A percentile compares a stretch with the other conserved stretches of the same genome.
Evolutionary conservation across 139 green algal genomes (phyloP).

Genomic region (Tetradesmus lagerheimii): DNA sequence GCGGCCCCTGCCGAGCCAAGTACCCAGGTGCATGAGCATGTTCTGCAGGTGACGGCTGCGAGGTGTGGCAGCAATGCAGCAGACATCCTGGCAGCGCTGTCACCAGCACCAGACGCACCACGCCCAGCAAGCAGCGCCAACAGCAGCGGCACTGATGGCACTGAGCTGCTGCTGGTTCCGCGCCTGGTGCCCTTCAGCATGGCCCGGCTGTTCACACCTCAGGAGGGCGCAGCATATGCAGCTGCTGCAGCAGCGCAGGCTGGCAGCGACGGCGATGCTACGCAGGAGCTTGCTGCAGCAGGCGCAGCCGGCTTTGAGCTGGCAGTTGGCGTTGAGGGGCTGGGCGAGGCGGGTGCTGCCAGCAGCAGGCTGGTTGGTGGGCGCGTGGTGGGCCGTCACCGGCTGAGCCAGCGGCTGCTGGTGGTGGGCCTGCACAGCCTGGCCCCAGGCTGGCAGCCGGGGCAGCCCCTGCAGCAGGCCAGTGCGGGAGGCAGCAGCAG

Average conservation of each 20-base stretch:
- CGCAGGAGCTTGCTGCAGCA: background rate
- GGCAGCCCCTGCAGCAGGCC: background rate
- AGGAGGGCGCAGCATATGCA: constrained; percentile 26
- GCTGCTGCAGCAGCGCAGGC: constrained; percentile 13
- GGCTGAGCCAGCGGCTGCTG: constrained; percentile 27
- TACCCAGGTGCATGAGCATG: background rate
- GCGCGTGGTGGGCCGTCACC: constrained; percentile 14
- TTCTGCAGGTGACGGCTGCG: background rate
- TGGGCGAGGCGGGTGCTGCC: background rate
- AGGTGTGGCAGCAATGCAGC: background rate
- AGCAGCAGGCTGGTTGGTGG: constrained; percentile 1
- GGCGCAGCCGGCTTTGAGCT: background rate
- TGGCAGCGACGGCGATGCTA: background rate
- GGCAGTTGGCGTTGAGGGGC: background rate
- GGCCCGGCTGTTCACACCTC: background rate
- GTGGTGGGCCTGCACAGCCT: constrained; percentile 30
- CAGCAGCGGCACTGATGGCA: background rate
- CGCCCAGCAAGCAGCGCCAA: background rate
- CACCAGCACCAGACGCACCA: background rate
- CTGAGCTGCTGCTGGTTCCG: background rate
- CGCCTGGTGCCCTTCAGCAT: constrained; percentile 14
- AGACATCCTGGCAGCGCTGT: too few relatives aligned
- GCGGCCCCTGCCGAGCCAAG: too few relatives aligned
- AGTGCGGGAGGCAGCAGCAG: background rate
- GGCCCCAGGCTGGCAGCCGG: constrained; percentile 1